Evolutionary conservation across 768 basidiomycete species (phyloP).

Genomic region (Tylopilus vinaceipallidus): DNA sequence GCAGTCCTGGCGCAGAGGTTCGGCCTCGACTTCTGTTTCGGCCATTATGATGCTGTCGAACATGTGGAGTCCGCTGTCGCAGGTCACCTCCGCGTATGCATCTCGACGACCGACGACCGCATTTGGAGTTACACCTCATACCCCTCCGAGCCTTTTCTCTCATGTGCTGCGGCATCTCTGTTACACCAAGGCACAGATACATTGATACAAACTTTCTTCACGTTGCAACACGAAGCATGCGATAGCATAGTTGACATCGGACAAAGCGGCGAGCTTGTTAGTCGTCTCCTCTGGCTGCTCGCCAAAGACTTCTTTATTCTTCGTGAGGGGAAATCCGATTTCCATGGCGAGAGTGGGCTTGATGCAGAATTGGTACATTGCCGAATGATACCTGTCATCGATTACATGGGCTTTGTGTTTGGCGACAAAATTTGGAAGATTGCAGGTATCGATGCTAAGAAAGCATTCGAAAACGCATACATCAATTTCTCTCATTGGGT

Average conservation of each 20-base stretch:
- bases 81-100: constrained; percentile 5
- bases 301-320: neutral
- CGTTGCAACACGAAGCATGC: neutral
- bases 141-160: constrained; percentile 10
- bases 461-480: neutral
- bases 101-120: neutral
- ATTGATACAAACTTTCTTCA: neutral
- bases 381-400: neutral
- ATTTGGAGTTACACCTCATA: constrained; percentile 4
- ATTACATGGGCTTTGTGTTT: constrained; percentile 7
- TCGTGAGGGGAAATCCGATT: too few species aligned
- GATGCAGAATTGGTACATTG: too few species aligned
- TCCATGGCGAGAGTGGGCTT: too few species aligned
- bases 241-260: constrained; percentile 10
- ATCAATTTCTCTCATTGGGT: too few species aligned
- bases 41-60: neutral
- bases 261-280: constrained; percentile 8
- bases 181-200: neutral
- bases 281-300: neutral
- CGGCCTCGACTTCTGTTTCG: too few species aligned
- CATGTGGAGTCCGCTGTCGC: constrained; percentile 1
- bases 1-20: too few species aligned
- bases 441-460: neutral
- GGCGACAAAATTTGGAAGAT: neutral
- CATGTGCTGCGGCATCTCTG: neutral